phyloP scores from a whole-genome alignment of 192 early-diverging fungal species.

The Rhizophagus prolifer region DNA sequence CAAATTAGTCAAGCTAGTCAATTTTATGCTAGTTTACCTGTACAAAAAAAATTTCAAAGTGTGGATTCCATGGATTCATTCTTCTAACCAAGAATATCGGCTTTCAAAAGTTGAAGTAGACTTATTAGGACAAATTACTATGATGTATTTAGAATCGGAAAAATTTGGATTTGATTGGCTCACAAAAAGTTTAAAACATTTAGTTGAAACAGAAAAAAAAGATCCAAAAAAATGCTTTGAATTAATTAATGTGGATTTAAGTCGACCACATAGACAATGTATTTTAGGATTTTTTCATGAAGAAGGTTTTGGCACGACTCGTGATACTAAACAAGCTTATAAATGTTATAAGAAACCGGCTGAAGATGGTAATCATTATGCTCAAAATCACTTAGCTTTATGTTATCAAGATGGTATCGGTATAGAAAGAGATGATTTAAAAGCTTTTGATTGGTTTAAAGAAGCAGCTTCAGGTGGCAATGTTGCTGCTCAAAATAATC shows the following conservation, averaged over 20 bases:
- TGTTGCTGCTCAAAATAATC: slow-evolving; percentile 83
- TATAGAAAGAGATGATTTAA: slow-evolving; percentile 49
- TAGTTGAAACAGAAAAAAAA: slow-evolving; percentile 45
- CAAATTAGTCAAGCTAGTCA: not conserved
- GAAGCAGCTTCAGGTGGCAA: slow-evolving; percentile 71
- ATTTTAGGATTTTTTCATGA: slow-evolving; percentile 62
- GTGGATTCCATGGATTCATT: not conserved
- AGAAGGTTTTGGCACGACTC: slow-evolving; percentile 57
- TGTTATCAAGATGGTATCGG: slow-evolving; percentile 84
- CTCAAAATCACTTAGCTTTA: slow-evolving; percentile 81
- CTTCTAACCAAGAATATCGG: slow-evolving; percentile 49
- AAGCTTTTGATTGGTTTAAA: slow-evolving; percentile 68
- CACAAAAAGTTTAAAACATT: slow-evolving; percentile 37
- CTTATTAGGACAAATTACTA: slow-evolving; percentile 26
- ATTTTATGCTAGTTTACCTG: not conserved
- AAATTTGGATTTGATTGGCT: slow-evolving; percentile 46
- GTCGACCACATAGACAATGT: slow-evolving; percentile 46
- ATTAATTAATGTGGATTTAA: slow-evolving; percentile 42
- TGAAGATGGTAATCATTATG: slow-evolving; percentile 67
- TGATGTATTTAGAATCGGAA: slow-evolving; percentile 16
- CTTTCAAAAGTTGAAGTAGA: slow-evolving; percentile 47
- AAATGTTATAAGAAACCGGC: slow-evolving; percentile 69
- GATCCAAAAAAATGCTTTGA: slow-evolving; percentile 52
- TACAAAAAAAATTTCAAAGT: not conserved
- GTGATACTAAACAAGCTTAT: slow-evolving; percentile 48